Evolutionary conservation across 1,284 basidiomycete genomes (phyloP), one percentile per base, ranked within the genome.

Genomic region (Ceratobasidium sp.): DNA sequence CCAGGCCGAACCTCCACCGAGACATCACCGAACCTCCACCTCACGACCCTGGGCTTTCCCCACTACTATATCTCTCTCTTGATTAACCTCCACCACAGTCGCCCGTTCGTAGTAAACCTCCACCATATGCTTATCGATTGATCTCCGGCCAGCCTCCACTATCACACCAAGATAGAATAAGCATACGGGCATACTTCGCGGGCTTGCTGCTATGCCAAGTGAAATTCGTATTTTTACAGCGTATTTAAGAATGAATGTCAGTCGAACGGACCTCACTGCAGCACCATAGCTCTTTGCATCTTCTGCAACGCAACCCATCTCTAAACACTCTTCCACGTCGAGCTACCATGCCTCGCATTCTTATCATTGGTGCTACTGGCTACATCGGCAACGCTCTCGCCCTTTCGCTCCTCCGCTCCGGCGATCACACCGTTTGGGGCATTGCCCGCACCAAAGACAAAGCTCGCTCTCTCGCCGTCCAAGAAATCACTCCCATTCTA

Each of bases 381-480:
- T 68, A 53, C 65, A 68, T 68, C 29, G 48, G 49, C 31, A 51
- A 53, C 22, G 49, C 65, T 1, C n/a, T 53, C 9, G 65, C 65
- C 22, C 43, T 41, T 29, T 51, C 65, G 22, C 65, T 68, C n/a
- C 11, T 51, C 14, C 65, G 65, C n/a, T 51, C 65, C 16, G 65
- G 65, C 13, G 37, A 59, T 16, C 53, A 68, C 31, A 54, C 39
- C 49, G 65, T 68, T 9, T 68, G 53, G 37, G 65, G 65, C 24
- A 37, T 49, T n/a, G 49, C 65, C 31, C 65, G 65, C 6, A 68
- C 48, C 27, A 4, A 51, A 22, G 49, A 68, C 19, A 68, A 68
- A 19, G 65, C 65, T 6, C 48, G 65, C 4, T 27, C 53, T 41
- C 31, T 68, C 3, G 43, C 49, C 34, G 31, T 53, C 31, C 31